phyloP scores from a whole-genome alignment of 495 filamentous ascomycete genomes.

The Penicillium pancosmium region DNA sequence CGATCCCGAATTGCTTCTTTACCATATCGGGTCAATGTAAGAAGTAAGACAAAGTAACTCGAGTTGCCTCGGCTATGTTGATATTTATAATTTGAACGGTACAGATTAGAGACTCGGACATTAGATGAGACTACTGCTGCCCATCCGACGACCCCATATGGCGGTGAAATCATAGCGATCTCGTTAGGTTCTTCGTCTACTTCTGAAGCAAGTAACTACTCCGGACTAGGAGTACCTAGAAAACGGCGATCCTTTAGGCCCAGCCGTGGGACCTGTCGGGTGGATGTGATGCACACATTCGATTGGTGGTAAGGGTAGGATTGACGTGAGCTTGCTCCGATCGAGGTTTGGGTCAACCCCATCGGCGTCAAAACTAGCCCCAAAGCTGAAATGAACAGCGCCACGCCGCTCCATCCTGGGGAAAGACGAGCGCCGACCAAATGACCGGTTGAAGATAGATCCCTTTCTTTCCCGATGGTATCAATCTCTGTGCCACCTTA shows the following conservation, averaged over 20 bases:
- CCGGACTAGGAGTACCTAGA: neutral
- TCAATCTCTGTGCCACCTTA: neutral
- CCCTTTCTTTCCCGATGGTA: neutral
- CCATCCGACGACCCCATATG: neutral
- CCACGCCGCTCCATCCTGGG: neutral
- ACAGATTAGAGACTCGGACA: too few species aligned
- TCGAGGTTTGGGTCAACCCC: constrained; percentile 1
- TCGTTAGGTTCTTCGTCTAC: neutral
- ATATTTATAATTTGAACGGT: too few species aligned
- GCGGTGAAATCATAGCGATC: neutral
- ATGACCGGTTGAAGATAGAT: neutral
- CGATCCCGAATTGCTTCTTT: neutral
- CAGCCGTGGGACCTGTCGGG: constrained; percentile 1
- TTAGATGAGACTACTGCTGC: neutral
- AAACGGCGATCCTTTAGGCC: neutral
- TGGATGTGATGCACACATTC: neutral
- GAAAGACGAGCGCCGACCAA: neutral
- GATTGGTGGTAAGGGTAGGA: neutral
- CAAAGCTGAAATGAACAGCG: neutral
- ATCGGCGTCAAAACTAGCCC: constrained; percentile 4
- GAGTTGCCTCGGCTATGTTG: too few species aligned
- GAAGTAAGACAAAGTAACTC: neutral
- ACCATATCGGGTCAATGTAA: neutral
- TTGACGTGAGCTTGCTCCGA: constrained; percentile 3
- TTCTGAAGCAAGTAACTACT: neutral